Evolutionary conservation across 1,284 basidiomycete species (phyloP).

Genomic region (Fomitopsis pinicola): DNA sequence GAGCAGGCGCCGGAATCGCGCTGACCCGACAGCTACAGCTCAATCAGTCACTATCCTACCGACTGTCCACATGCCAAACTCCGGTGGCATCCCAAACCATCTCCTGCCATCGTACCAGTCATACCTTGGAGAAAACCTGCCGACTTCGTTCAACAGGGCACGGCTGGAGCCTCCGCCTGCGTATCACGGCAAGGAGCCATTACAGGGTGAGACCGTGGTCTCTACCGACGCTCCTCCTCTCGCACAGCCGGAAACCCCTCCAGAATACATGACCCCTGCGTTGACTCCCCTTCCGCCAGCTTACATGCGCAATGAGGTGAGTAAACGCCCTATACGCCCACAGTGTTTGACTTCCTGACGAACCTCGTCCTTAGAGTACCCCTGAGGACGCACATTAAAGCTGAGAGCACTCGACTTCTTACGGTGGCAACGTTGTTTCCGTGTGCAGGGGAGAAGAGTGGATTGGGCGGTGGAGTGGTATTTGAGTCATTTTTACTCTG

Average conservation of each 20-base stretch:
- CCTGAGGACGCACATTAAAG: neutral
- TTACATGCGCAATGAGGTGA: neutral
- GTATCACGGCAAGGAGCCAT: neutral
- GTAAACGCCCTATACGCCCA: neutral
- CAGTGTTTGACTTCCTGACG: neutral
- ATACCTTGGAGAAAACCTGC: neutral
- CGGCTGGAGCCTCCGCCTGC: neutral
- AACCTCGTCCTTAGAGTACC: too few relatives aligned
- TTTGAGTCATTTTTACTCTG: too few relatives aligned
- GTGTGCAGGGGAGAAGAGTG: neutral
- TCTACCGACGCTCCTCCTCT: neutral
- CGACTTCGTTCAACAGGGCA: neutral
- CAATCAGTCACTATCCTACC: neutral
- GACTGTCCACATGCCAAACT: neutral
- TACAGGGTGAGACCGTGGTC: neutral
- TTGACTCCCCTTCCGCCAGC: neutral
- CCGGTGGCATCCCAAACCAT: neutral
- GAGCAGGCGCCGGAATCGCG: slow-evolving; percentile 10
- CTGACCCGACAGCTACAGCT: neutral
- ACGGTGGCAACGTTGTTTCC: neutral
- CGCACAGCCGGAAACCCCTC: neutral
- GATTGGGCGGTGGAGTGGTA: too few relatives aligned
- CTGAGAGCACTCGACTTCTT: neutral
- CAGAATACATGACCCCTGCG: neutral
- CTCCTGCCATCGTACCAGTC: neutral